Percentiles rank a stretch among this genome's conserved stretches.
phyloP scores from a whole-genome alignment of 176 grass and related monocot genomes.

The Guadua angustifolia region DNA sequence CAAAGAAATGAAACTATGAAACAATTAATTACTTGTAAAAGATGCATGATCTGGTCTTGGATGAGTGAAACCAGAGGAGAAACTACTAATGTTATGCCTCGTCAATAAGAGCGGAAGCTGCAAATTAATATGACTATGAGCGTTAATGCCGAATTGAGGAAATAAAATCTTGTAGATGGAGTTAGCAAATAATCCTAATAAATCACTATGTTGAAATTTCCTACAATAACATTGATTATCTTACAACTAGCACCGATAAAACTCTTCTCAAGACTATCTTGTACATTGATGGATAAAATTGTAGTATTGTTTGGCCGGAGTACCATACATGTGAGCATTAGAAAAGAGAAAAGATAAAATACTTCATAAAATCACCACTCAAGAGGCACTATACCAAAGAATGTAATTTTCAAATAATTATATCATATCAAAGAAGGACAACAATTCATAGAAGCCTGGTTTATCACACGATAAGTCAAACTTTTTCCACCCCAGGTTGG shows the following conservation, averaged over 20 bases:
- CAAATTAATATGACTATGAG: slow-evolving; percentile 23
- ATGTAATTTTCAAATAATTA: slow-evolving; percentile 8
- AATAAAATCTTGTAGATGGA: neutral
- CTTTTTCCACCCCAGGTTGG: slow-evolving; percentile 99
- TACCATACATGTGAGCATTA: neutral
- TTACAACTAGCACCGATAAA: neutral
- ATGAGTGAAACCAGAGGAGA: slow-evolving; percentile 98
- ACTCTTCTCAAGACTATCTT: slow-evolving; percentile 11
- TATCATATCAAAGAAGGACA: slow-evolving; percentile 30
- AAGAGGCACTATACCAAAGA: neutral
- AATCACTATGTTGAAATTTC: neutral
- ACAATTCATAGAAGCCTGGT: slow-evolving; percentile 2
- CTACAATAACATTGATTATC: too few species aligned
- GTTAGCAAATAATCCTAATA: slow-evolving; percentile 1
- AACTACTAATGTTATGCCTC: slow-evolving; percentile 79
- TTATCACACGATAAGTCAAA: slow-evolving; percentile 83
- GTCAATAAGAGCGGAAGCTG: slow-evolving; percentile 87
- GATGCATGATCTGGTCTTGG: slow-evolving; percentile 99
- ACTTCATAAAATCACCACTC: neutral
- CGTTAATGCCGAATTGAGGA: slow-evolving; percentile 6
- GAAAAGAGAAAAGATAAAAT: neutral
- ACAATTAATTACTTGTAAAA: slow-evolving; percentile 66
- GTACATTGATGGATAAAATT: slow-evolving; percentile 3
- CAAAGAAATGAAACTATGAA: neutral
- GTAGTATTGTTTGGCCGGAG: neutral